phyloP scores from a whole-genome alignment of 2,329 filamentous ascomycete species.

The Emergomyces pasteurianus region DNA sequence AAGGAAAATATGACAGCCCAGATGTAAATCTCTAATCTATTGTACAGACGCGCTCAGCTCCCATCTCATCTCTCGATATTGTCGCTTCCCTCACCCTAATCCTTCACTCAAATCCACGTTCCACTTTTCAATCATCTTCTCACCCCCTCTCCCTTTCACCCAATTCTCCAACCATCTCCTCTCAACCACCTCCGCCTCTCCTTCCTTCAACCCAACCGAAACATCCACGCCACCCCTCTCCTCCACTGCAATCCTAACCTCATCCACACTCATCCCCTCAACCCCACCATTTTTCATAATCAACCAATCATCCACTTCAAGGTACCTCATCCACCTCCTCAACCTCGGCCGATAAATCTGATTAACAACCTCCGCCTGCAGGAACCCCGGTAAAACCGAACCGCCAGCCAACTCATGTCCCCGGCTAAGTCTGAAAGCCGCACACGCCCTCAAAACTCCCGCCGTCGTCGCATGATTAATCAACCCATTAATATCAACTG shows the following conservation, averaged over 20 bases:
- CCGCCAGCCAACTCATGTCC: slow-evolving; percentile 15
- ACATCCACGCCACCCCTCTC: slow-evolving; percentile 48
- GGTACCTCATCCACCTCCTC: slow-evolving; percentile 44
- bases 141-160: slow-evolving; percentile 15
- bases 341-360: slow-evolving; percentile 44
- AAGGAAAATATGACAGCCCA: not conserved
- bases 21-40: not conserved
- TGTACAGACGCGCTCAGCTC: not conserved
- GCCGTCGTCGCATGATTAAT: slow-evolving; percentile 15
- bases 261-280: slow-evolving; percentile 45
- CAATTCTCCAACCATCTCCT: slow-evolving; percentile 27
- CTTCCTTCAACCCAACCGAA: slow-evolving; percentile 11
- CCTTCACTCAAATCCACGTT: not conserved
- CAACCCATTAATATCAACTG: slow-evolving; percentile 1
- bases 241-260: slow-evolving; percentile 58
- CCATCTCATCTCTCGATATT: not conserved
- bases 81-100: not conserved
- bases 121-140: not conserved
- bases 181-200: slow-evolving; percentile 19
- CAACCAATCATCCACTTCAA: slow-evolving; percentile 60
- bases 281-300: slow-evolving; percentile 53
- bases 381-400: slow-evolving; percentile 5
- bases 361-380: slow-evolving; percentile 30
- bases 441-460: slow-evolving; percentile 24
- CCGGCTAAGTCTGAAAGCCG: slow-evolving; percentile 22